Evolutionary conservation across 2,329 filamentous ascomycete species (phyloP).

Genomic region (Neofusicoccum parvum): DNA sequence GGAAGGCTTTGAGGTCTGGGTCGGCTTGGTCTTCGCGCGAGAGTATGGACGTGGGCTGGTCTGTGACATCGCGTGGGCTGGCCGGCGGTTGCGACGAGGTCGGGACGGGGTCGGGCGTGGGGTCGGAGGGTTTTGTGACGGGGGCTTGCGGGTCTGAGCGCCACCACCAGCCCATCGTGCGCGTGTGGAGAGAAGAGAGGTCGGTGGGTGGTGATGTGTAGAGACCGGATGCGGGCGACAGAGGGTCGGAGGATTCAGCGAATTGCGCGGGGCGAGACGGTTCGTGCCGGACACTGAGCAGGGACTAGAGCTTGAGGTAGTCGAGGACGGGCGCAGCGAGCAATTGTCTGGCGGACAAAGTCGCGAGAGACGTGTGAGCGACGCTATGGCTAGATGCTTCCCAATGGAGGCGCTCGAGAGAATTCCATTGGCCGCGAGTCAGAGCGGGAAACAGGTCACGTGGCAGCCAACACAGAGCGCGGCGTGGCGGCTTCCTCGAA

Average conservation of each 20-base stretch:
- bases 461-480: neutral
- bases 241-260: neutral
- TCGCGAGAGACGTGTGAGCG: neutral
- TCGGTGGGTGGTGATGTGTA: neutral
- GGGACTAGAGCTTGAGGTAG: neutral
- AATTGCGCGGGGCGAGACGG: neutral
- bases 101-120: slow-evolving; percentile 24
- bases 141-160: slow-evolving; percentile 35
- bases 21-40: slow-evolving; percentile 54
- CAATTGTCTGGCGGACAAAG: neutral
- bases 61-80: slow-evolving; percentile 24
- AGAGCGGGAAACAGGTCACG: neutral
- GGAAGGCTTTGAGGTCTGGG: slow-evolving; percentile 56
- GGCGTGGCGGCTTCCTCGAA: neutral
- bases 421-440: slow-evolving; percentile 18
- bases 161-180: slow-evolving; percentile 50
- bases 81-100: slow-evolving; percentile 26
- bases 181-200: neutral
- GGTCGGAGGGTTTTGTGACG: slow-evolving; percentile 21
- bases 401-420: neutral
- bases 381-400: neutral
- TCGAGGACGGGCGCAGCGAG: neutral
- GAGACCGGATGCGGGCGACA: neutral
- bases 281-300: neutral
- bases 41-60: slow-evolving; percentile 25